phyloP scores from a whole-genome alignment of 768 basidiomycete species.

The Leccinum subgranulosum region DNA sequence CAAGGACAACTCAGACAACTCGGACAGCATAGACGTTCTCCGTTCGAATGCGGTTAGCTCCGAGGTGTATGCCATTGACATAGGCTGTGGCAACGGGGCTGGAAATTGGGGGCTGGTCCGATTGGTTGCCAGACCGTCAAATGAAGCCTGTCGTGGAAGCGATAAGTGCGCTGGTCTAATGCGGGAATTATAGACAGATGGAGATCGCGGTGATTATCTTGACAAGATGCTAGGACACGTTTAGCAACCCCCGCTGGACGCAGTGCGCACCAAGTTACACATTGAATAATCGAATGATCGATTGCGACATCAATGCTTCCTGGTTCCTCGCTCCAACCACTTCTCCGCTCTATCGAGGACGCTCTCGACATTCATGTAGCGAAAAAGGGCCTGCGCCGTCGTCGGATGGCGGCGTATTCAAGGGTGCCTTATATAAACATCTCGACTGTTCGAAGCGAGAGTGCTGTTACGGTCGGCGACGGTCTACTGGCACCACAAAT shows the following conservation, averaged over 20 bases:
- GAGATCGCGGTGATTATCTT: conserved; percentile 27
- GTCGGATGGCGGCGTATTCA: conserved; percentile 5
- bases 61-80: not conserved
- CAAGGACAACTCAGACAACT: not conserved
- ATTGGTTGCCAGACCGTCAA: not conserved
- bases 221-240: not conserved
- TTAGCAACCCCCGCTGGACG: not conserved
- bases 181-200: conserved; percentile 12
- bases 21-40: not conserved
- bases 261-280: not conserved
- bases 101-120: not conserved
- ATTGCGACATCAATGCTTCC: conserved; percentile 5
- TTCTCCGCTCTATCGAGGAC: conserved; percentile 7
- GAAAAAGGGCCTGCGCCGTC: conserved; percentile 4
- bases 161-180: conserved; percentile 8
- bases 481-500: not conserved
- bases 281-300: not conserved
- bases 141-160: not conserved
- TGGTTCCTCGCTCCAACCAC: conserved; percentile 3
- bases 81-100: conserved; percentile 3
- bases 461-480: not conserved
- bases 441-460: conserved; percentile 5
- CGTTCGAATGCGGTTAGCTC: conserved; percentile 4
- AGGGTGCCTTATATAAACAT: not conserved
- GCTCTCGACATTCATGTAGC: conserved; percentile 8